phyloP scores from a whole-genome alignment of 2,329 filamentous ascomycete genomes.

The Hypomyces rosellus region DNA sequence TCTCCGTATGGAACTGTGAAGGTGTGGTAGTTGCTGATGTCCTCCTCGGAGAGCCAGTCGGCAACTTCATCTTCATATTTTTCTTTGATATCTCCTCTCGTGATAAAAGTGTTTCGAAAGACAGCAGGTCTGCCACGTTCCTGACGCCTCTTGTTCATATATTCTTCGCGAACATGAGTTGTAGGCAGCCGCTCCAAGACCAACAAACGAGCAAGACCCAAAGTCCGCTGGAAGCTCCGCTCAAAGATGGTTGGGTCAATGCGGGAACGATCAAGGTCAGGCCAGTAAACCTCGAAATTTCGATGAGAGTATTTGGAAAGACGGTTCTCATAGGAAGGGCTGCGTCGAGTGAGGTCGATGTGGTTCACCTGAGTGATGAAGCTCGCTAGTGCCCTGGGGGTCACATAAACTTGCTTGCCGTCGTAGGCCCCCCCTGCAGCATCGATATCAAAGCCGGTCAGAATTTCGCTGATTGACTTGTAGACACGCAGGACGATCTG shows the following conservation, averaged over 20 bases:
- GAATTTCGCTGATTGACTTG: slow-evolving; percentile 74
- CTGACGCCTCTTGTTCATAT: slow-evolving; percentile 60
- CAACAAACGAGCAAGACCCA: slow-evolving; percentile 71
- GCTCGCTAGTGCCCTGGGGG: slow-evolving; percentile 68
- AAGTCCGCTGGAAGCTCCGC: slow-evolving; percentile 66
- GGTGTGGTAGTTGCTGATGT: slow-evolving; percentile 73
- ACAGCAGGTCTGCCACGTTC: slow-evolving; percentile 64
- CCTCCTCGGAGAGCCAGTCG: slow-evolving; percentile 73
- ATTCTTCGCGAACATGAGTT: slow-evolving; percentile 59
- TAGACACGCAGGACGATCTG: slow-evolving; percentile 81
- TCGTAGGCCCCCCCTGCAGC: slow-evolving; percentile 77
- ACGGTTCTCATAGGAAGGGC: slow-evolving; percentile 81
- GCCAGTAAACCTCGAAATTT: slow-evolving; percentile 80
- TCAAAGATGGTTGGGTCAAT: slow-evolving; percentile 86
- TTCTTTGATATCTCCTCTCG: slow-evolving; percentile 69
- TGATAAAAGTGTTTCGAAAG: slow-evolving; percentile 34
- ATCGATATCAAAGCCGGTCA: slow-evolving; percentile 85
- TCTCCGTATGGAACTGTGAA: slow-evolving; percentile 65
- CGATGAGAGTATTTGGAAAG: slow-evolving; percentile 79
- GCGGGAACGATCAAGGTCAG: slow-evolving; percentile 63
- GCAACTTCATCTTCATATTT: slow-evolving; percentile 72
- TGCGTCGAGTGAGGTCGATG: slow-evolving; percentile 71
- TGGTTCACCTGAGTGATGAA: slow-evolving; percentile 80
- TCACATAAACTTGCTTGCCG: slow-evolving; percentile 71
- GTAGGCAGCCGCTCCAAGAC: slow-evolving; percentile 75